phyloP scores from a whole-genome alignment of 2,329 filamentous ascomycete species.

The Exophiala viscosa region DNA sequence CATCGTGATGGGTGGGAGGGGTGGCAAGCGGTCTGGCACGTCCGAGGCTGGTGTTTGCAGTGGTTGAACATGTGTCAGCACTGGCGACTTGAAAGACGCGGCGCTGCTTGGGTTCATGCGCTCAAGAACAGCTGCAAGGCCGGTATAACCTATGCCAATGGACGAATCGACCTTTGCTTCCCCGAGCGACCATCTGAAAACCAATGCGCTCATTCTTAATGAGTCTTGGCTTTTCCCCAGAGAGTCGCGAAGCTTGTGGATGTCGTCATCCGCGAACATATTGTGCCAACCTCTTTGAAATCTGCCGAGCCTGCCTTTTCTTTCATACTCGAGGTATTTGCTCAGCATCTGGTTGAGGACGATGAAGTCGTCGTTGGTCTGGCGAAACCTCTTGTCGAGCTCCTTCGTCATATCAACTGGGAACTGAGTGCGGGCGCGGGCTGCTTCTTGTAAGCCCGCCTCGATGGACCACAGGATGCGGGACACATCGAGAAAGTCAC shows the following conservation, averaged over 20 bases:
- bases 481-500: constrained; percentile 65
- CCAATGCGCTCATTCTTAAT: constrained; percentile 60
- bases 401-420: constrained; percentile 61
- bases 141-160: constrained; percentile 64
- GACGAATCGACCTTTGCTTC: constrained; percentile 57
- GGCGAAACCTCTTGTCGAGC: constrained; percentile 61
- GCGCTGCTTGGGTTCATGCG: constrained; percentile 32
- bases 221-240: constrained; percentile 59
- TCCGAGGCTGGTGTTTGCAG: constrained; percentile 17
- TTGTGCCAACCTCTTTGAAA: constrained; percentile 61
- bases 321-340: constrained; percentile 60
- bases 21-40: constrained; percentile 29
- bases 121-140: constrained; percentile 62
- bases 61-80: not conserved
- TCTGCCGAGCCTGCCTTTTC: constrained; percentile 58
- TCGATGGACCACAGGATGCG: constrained; percentile 66
- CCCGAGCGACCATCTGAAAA: constrained; percentile 64
- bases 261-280: constrained; percentile 60
- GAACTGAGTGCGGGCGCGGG: constrained; percentile 50
- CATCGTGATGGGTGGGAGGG: constrained; percentile 32
- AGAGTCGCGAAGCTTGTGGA: constrained; percentile 57
- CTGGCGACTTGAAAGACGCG: constrained; percentile 24
- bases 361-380: constrained; percentile 60
- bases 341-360: constrained; percentile 61
- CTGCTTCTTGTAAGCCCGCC: constrained; percentile 57